Evolutionary conservation across 345 rosid species (phyloP).

Genomic region (Citrus maxima): DNA sequence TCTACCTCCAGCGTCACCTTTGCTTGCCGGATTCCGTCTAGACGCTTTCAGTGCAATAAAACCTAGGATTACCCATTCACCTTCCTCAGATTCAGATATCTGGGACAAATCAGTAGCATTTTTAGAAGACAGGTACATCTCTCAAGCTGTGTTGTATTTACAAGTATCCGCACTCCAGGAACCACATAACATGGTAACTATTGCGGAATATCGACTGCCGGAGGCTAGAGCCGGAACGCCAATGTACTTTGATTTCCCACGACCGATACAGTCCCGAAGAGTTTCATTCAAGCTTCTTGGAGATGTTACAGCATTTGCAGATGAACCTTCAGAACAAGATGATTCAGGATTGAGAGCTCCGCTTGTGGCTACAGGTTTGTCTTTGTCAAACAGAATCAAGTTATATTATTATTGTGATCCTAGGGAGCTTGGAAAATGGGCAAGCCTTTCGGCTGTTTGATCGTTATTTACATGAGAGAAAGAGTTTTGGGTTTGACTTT

Average conservation of each 20-base stretch:
- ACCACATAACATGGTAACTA: no score
- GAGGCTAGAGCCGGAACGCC: no score
- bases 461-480: neutral
- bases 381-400: slow-evolving; percentile 67
- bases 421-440: slow-evolving; percentile 85
- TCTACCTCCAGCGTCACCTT: slow-evolving; percentile 77
- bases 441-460: slow-evolving; percentile 67
- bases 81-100: no score
- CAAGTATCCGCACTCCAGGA: no score
- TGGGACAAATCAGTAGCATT: no score
- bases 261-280: slow-evolving; percentile 41
- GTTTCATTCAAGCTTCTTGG: slow-evolving; percentile 67
- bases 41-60: no score
- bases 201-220: no score
- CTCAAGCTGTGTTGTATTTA: no score
- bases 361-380: slow-evolving; percentile 62
- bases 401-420: slow-evolving; percentile 74
- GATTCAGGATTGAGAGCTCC: slow-evolving; percentile 31
- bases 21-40: slow-evolving; percentile 22
- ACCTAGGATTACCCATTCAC: no score
- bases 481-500: slow-evolving; percentile 6
- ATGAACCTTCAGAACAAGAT: slow-evolving; percentile 73
- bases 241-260: no score
- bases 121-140: no score
- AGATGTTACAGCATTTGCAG: slow-evolving; percentile 67